These are phyloP conservation scores for Botrytis paeoniae DNA, from an alignment of 2,329 filamentous ascomycete genomes.

Conservation along the genomic window DNA sequence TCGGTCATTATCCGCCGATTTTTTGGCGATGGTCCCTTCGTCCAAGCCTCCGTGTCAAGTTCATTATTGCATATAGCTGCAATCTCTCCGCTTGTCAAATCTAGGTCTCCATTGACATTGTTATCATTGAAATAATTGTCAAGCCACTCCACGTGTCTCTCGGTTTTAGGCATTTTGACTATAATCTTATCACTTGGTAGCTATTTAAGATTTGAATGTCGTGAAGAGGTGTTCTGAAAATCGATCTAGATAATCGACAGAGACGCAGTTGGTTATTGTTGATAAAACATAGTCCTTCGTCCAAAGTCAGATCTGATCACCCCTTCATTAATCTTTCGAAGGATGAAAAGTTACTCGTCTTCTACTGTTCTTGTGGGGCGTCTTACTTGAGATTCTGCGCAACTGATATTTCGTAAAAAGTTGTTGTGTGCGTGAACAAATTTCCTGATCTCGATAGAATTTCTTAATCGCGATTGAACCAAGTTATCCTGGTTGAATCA, in stretches of 20 bases:
- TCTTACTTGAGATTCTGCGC: background rate
- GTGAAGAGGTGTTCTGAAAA: background rate
- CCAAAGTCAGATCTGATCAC: background rate
- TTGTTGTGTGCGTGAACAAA: background rate
- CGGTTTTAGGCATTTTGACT: background rate
- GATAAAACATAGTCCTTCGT: background rate
- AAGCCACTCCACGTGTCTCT: background rate
- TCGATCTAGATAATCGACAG: background rate
- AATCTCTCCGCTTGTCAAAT: background rate
- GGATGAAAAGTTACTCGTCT: background rate
- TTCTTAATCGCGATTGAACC: background rate
- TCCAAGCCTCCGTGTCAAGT: background rate
- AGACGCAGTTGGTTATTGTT: background rate
- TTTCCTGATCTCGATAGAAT: background rate
- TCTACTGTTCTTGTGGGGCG: background rate
- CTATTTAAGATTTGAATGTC: background rate
- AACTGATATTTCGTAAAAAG: background rate
- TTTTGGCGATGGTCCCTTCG: background rate
- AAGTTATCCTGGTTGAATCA: background rate
- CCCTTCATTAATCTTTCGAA: background rate
- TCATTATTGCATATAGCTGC: background rate
- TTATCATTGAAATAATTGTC: background rate
- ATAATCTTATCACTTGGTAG: background rate
- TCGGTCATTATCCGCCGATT: background rate
- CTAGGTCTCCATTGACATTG: background rate